Evolutionary conservation across 768 basidiomycete species (phyloP).

Genomic region (Aureoboletus auriporus): DNA sequence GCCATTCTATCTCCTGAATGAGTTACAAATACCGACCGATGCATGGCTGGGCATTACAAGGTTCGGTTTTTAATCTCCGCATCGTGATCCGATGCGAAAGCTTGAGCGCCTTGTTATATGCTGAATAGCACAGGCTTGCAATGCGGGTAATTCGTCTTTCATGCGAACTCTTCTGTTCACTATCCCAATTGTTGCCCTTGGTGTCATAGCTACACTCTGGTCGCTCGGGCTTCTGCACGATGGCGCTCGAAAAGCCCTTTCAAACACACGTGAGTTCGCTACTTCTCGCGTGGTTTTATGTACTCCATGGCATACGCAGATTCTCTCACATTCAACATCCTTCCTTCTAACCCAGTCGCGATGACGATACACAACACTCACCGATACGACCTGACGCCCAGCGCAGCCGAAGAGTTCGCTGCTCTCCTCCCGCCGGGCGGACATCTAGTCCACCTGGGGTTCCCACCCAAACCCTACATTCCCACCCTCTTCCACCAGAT

Average conservation of each 20-base stretch:
- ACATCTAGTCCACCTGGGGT: slow-evolving; percentile 26
- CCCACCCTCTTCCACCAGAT: slow-evolving; percentile 39
- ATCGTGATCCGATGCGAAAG: too few species aligned
- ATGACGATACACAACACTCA: slow-evolving; percentile 22
- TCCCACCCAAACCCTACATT: slow-evolving; percentile 24
- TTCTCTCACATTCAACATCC: slow-evolving; percentile 6
- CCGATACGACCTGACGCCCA: slow-evolving; percentile 15
- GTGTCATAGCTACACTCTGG: neutral
- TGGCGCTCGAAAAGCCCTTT: neutral
- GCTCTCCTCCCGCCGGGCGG: slow-evolving; percentile 30
- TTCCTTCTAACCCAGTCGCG: slow-evolving; percentile 13
- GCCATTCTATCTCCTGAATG: neutral
- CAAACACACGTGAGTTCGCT: neutral
- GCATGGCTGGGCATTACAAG: neutral
- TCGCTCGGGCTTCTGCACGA: neutral
- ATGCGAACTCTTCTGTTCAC: neutral
- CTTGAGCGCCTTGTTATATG: too few species aligned
- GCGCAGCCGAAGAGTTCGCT: slow-evolving; percentile 23
- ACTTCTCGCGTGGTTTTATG: neutral
- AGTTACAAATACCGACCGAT: neutral
- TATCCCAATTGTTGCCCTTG: neutral
- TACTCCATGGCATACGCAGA: neutral
- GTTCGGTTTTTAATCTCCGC: neutral
- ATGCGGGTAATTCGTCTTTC: neutral
- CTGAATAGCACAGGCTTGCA: too few species aligned